Evolutionary conservation across 1,284 basidiomycete genomes (phyloP).

Genomic region (Peniophora sp.): DNA sequence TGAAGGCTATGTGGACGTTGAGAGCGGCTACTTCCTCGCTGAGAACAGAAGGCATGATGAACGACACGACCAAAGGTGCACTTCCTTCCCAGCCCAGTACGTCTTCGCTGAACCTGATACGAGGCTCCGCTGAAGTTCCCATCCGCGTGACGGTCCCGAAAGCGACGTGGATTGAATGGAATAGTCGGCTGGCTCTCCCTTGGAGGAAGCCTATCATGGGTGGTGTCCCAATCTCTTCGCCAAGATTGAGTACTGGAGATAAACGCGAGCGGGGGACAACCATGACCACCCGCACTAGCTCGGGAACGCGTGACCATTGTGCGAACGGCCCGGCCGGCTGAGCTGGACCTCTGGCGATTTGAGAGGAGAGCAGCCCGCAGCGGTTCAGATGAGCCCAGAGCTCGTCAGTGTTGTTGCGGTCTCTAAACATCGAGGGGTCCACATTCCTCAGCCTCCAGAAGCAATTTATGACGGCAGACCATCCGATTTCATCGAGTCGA

Average conservation of each 20-base stretch:
- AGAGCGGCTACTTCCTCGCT: no score
- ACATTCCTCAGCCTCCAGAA: conserved; percentile 17
- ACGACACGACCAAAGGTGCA: conserved; percentile 25
- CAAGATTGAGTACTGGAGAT: conserved; percentile 11
- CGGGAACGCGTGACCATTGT: conserved; percentile 21
- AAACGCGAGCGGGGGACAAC: conserved; percentile 24
- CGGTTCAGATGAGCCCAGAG: conserved; percentile 25
- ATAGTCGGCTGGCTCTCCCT: conserved; percentile 20
- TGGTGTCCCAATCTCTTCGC: conserved; percentile 18
- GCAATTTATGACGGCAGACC: conserved; percentile 21
- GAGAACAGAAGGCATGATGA: conserved; percentile 19
- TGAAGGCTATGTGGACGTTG: no score
- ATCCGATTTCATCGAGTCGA: conserved; percentile 14
- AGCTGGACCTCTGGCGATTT: background rate
- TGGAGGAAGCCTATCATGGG: conserved; percentile 20
- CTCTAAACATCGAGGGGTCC: conserved; percentile 22
- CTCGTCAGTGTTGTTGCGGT: conserved; percentile 24
- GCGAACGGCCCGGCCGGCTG: conserved; percentile 15
- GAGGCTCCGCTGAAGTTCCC: conserved; percentile 17
- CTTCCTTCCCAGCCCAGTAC: conserved; percentile 20
- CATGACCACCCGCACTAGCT: conserved; percentile 22
- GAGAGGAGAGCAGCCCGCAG: conserved; percentile 10
- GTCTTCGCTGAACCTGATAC: conserved; percentile 25
- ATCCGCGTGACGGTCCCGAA: conserved; percentile 20
- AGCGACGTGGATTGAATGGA: conserved; percentile 20